Conservation (phyloP, 2,329 filamentous ascomycete genomes). For the Chaetomium olivaceum region DNA sequence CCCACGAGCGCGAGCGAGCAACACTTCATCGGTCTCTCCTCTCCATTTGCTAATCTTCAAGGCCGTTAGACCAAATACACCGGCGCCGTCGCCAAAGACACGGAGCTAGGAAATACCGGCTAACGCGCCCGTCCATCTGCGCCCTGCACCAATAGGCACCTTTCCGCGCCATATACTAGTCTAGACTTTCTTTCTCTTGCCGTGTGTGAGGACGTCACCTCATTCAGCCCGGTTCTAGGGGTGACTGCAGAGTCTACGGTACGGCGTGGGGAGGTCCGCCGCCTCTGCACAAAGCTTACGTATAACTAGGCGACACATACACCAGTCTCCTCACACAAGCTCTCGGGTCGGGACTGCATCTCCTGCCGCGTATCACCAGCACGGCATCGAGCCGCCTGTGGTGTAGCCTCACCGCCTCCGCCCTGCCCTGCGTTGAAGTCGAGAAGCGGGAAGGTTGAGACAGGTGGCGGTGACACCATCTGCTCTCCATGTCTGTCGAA, state of each 20-base stretch:
- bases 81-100: too few relatives aligned
- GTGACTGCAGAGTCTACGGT: background rate
- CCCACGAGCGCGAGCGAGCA: background rate
- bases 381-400: background rate
- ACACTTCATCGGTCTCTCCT: background rate
- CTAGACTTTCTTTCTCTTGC: background rate
- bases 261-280: conserved; percentile 15
- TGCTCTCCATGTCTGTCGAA: background rate
- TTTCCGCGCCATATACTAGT: background rate
- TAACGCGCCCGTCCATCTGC: background rate
- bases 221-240: background rate
- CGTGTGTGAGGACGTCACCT: background rate
- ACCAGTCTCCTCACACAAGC: background rate
- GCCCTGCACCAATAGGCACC: background rate
- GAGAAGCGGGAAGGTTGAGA: conserved; percentile 1
- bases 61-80: background rate
- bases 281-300: background rate
- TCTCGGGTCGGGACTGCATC: background rate
- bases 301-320: background rate
- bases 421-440: background rate
- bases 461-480: background rate
- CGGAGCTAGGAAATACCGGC: background rate
- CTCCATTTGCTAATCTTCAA: background rate
- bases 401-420: background rate
- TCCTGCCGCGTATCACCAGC: background rate